Percentiles rank a stretch among this genome's conserved stretches.
Evolutionary conservation across 75 land plant species (phyloP).

Genomic region (Isoetes taiwanensis): DNA sequence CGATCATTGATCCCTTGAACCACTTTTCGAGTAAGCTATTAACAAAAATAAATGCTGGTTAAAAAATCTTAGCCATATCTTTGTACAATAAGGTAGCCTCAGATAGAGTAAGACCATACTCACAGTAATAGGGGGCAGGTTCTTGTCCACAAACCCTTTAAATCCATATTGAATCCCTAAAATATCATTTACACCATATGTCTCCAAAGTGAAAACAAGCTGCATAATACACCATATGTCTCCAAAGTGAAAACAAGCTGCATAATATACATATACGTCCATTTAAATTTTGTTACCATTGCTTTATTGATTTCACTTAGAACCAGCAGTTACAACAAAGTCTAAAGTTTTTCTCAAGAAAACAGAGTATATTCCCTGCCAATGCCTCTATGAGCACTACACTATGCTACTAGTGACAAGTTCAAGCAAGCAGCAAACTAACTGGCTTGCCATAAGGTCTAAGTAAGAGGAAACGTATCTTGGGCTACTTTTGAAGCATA

Average conservation of each 20-base stretch:
- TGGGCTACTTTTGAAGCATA: too few species aligned
- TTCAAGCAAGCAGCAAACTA: too few species aligned
- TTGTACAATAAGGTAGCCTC: too few species aligned
- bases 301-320: background rate
- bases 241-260: too few species aligned
- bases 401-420: too few species aligned
- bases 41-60: background rate
- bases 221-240: background rate
- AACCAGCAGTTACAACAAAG: too few species aligned
- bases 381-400: too few species aligned
- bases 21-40: background rate
- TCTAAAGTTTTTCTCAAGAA: too few species aligned
- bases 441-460: too few species aligned
- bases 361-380: too few species aligned
- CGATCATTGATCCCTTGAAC: slow-evolving; percentile 1
- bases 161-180: slow-evolving; percentile 7
- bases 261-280: background rate
- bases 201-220: slow-evolving; percentile 2
- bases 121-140: slow-evolving; percentile 4
- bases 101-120: too few species aligned
- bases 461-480: too few species aligned
- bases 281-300: background rate
- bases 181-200: background rate
- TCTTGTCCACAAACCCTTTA: slow-evolving; percentile 1
- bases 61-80: background rate